Conservation (phyloP, 306 rosid genomes). For the Ammopiptanthus mongolicus region DNA sequence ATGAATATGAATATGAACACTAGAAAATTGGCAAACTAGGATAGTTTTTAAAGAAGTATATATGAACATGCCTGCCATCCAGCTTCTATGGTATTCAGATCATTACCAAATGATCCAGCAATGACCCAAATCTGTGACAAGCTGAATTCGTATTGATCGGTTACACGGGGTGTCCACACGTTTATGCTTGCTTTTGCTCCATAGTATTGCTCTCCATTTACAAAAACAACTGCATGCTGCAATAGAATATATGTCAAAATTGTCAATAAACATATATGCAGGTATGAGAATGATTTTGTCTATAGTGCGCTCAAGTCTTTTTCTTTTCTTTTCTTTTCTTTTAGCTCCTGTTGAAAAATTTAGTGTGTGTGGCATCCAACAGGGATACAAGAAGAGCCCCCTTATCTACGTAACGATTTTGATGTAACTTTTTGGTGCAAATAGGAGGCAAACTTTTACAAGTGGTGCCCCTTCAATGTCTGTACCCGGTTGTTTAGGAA, state of each 20-base stretch:
- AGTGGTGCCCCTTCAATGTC: conserved; percentile 30
- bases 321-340: not conserved
- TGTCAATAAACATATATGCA: not conserved
- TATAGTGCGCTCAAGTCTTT: not conserved
- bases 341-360: not conserved
- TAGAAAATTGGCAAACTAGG: not conserved
- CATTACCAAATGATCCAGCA: conserved; percentile 89
- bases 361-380: not conserved
- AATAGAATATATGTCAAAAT: not conserved
- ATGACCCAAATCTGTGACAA: conserved; percentile 96
- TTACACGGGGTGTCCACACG: conserved; percentile 83
- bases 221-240: conserved; percentile 97
- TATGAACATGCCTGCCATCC: conserved; percentile 96
- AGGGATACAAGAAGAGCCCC: not conserved
- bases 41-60: not conserved
- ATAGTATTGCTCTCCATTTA: conserved; percentile 88
- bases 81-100: conserved; percentile 94
- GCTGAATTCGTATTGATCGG: conserved; percentile 82
- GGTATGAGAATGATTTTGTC: not conserved
- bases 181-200: conserved; percentile 96
- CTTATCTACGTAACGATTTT: conserved; percentile 3
- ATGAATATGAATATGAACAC: not conserved
- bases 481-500: not conserved
- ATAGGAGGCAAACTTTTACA: conserved; percentile 14
- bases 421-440: conserved; percentile 18